These are phyloP conservation scores for Friedmanniomyces endolithicus DNA, from an alignment of 495 filamentous ascomycete species.

Conservation along the genomic window DNA sequence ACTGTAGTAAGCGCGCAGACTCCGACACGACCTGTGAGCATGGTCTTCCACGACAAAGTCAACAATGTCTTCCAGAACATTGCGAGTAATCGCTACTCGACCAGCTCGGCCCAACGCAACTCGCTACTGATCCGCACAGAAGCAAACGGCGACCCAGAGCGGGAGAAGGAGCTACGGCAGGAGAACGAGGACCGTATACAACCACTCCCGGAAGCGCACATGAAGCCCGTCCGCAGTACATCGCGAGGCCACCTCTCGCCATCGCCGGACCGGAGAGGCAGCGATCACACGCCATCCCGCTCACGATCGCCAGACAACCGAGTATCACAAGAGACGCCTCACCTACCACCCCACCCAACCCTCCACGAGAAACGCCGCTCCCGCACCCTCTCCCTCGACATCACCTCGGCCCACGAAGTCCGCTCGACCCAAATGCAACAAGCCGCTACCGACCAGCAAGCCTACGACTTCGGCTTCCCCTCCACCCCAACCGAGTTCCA, in stretches of 20 bases:
- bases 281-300: not conserved
- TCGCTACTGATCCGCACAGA: slow-evolving; percentile 68
- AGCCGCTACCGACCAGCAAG: slow-evolving; percentile 6
- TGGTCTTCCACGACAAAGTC: slow-evolving; percentile 67
- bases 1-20: slow-evolving; percentile 37
- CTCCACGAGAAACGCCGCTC: slow-evolving; percentile 23
- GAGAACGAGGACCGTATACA: slow-evolving; percentile 80
- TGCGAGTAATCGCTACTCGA: slow-evolving; percentile 47
- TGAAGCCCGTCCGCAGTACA: slow-evolving; percentile 28
- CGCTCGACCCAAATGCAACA: not conserved
- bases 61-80: slow-evolving; percentile 71
- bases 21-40: slow-evolving; percentile 46
- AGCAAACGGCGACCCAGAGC: slow-evolving; percentile 64
- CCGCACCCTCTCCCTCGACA: slow-evolving; percentile 28
- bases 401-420: slow-evolving; percentile 15
- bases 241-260: slow-evolving; percentile 11
- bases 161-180: slow-evolving; percentile 64
- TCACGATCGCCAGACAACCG: slow-evolving; percentile 7
- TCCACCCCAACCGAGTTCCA: slow-evolving; percentile 64
- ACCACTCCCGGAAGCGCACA: slow-evolving; percentile 51
- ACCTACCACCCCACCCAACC: slow-evolving; percentile 16
- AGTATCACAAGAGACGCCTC: slow-evolving; percentile 5
- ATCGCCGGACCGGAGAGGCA: slow-evolving; percentile 1
- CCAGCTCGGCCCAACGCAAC: slow-evolving; percentile 40
- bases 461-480: slow-evolving; percentile 65